phyloP scores from a whole-genome alignment of 768 basidiomycete species.

The Cyclocybe aegerita region DNA sequence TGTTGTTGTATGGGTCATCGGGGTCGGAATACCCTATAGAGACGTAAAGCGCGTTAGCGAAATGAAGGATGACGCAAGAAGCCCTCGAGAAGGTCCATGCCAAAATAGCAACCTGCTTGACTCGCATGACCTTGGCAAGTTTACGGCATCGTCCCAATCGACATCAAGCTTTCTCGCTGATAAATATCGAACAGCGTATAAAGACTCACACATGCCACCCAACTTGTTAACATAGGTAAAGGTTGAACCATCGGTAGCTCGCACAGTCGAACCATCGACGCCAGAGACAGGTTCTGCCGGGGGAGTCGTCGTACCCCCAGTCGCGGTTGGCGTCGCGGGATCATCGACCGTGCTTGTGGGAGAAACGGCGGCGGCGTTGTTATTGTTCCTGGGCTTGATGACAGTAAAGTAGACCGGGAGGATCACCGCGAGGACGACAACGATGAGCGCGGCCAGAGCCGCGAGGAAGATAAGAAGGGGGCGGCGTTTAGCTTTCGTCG shows the following conservation, averaged over 20 bases:
- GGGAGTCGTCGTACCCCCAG: slow-evolving; percentile 6
- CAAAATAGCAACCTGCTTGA: neutral
- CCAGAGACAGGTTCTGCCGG: slow-evolving; percentile 41
- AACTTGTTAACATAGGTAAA: slow-evolving; percentile 80
- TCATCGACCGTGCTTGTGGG: neutral
- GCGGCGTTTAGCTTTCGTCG: slow-evolving; percentile 15
- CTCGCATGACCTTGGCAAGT: neutral
- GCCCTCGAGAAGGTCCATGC: slow-evolving; percentile 2
- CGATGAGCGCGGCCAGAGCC: slow-evolving; percentile 15
- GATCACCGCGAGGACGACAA: slow-evolving; percentile 28
- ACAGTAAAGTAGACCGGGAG: slow-evolving; percentile 33
- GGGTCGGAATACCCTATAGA: slow-evolving; percentile 62
- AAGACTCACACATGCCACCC: slow-evolving; percentile 67
- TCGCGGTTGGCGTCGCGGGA: slow-evolving; percentile 7
- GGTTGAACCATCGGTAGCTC: slow-evolving; percentile 62
- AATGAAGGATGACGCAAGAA: neutral
- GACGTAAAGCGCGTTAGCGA: slow-evolving; percentile 1
- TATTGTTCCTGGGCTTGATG: slow-evolving; percentile 22
- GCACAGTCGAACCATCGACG: slow-evolving; percentile 67
- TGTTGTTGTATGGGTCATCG: slow-evolving; percentile 72
- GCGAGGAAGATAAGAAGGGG: slow-evolving; percentile 13
- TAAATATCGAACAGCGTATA: slow-evolving; percentile 3
- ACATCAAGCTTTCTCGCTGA: neutral
- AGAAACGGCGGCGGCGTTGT: slow-evolving; percentile 6
- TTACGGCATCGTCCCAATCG: neutral